phyloP scores from a whole-genome alignment of 2,329 filamentous ascomycete genomes.

The Trichophyton mentagrophytes region DNA sequence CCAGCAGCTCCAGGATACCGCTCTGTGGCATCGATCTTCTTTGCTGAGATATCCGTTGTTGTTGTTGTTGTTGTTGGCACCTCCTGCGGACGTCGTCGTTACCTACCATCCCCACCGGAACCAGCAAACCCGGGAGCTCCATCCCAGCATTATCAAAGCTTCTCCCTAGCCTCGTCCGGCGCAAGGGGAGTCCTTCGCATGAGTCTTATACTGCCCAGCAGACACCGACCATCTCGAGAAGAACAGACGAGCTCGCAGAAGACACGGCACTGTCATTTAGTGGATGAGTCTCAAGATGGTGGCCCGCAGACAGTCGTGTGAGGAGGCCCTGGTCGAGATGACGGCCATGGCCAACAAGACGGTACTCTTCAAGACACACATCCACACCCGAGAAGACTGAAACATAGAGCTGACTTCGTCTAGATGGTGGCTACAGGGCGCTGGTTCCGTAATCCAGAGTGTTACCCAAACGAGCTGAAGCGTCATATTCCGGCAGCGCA shows the following conservation, averaged over 20 bases:
- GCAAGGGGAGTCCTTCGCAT: not conserved
- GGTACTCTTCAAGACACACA: slow-evolving; percentile 14
- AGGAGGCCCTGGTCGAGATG: slow-evolving; percentile 25
- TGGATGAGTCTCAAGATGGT: not conserved
- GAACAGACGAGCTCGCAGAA: not conserved
- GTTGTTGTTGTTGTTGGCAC: not conserved
- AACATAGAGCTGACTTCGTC: not conserved
- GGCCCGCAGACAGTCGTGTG: slow-evolving; percentile 3
- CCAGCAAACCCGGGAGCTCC: not conserved
- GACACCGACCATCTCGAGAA: not conserved
- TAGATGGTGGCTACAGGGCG: slow-evolving; percentile 32
- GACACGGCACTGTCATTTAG: not conserved
- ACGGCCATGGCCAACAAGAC: slow-evolving; percentile 28
- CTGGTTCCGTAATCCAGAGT: slow-evolving; percentile 28
- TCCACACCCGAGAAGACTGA: not conserved
- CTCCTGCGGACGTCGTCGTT: not conserved
- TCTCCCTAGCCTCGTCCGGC: not conserved
- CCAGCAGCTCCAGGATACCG: too few relatives aligned
- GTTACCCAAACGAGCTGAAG: slow-evolving; percentile 25
- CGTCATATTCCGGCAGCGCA: slow-evolving; percentile 27
- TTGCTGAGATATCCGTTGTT: not conserved
- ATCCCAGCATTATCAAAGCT: not conserved
- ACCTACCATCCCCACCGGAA: not conserved
- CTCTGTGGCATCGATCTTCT: too few relatives aligned
- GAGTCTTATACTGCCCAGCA: not conserved